Percentiles rank a stretch among this genome's conserved stretches.
Conservation (phyloP, 78 protist genomes). For the slime mould (Dictyostelium discoideum) region DNA sequence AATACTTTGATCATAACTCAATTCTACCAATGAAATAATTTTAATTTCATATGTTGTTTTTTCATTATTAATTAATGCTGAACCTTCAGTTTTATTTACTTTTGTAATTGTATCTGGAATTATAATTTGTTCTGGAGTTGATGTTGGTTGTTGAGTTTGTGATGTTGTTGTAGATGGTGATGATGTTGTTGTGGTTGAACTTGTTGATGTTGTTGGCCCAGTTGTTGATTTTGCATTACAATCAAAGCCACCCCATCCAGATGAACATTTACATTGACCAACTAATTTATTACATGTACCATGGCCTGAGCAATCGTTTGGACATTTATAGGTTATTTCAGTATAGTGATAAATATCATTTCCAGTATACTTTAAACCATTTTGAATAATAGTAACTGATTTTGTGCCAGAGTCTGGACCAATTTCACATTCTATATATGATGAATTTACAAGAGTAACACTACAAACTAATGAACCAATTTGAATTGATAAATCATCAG, state of each 20-base stretch:
- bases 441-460: background rate
- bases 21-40: background rate
- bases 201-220: background rate
- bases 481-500: background rate
- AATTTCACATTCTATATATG: background rate
- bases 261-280: slow-evolving; percentile 1
- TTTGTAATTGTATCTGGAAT: background rate
- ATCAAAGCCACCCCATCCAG: slow-evolving; percentile 1
- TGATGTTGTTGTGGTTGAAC: background rate
- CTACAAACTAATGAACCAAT: background rate
- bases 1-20: no score
- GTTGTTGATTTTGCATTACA: background rate
- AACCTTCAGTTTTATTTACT: background rate
- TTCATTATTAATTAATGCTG: slow-evolving; percentile 22
- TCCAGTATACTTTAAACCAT: background rate
- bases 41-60: background rate
- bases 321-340: background rate
- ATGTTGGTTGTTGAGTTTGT: background rate
- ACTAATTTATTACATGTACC: background rate
- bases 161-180: background rate
- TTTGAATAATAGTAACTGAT: background rate
- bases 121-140: background rate
- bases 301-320: background rate
- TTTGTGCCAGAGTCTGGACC: background rate
- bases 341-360: background rate